A percentile compares a stretch with the other conserved stretches of the same genome.
These are phyloP conservation scores for Pleurotus tuoliensis DNA, from an alignment of 768 basidiomycete genomes.

Conservation along the genomic window DNA sequence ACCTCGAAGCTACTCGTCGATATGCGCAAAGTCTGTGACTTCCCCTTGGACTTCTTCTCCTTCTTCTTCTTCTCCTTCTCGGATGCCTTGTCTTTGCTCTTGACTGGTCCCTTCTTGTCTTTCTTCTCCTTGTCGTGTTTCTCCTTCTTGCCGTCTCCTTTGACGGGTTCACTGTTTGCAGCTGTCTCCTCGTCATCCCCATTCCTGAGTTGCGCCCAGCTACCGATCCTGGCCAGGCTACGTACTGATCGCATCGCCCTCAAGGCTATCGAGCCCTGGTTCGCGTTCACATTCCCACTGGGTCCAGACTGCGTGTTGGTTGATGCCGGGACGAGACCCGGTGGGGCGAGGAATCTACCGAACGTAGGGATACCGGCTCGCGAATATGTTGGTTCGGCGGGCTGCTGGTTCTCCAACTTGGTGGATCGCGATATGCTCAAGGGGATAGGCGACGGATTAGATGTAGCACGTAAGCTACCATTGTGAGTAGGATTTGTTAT, in stretches of 20 bases:
- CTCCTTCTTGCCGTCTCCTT: constrained; percentile 17
- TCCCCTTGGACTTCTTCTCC: constrained; percentile 26
- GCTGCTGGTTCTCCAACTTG: constrained; percentile 13
- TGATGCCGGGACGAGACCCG: constrained; percentile 9
- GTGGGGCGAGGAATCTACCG: constrained; percentile 33
- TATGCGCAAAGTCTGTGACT: constrained; percentile 34
- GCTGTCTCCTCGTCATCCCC: constrained; percentile 24
- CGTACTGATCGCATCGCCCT: constrained; percentile 76
- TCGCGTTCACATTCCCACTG: constrained; percentile 10
- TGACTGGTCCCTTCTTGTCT: constrained; percentile 16
- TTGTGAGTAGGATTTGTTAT: constrained; percentile 22
- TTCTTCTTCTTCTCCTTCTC: constrained; percentile 19
- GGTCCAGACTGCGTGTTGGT: constrained; percentile 8
- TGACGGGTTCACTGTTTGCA: not conserved
- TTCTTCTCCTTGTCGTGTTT: constrained; percentile 21
- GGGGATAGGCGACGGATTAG: constrained; percentile 23
- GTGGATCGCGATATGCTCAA: constrained; percentile 14
- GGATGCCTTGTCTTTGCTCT: constrained; percentile 26
- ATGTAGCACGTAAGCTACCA: constrained; percentile 31
- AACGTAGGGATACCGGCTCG: constrained; percentile 34
- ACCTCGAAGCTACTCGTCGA: constrained; percentile 69
- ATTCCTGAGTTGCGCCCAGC: constrained; percentile 61
- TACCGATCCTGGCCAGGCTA: constrained; percentile 66
- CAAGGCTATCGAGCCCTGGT: constrained; percentile 64
- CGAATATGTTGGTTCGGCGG: constrained; percentile 21